These are phyloP conservation scores for Corynascus novoguineensis DNA, from an alignment of 495 filamentous ascomycete species.

Conservation along the genomic window DNA sequence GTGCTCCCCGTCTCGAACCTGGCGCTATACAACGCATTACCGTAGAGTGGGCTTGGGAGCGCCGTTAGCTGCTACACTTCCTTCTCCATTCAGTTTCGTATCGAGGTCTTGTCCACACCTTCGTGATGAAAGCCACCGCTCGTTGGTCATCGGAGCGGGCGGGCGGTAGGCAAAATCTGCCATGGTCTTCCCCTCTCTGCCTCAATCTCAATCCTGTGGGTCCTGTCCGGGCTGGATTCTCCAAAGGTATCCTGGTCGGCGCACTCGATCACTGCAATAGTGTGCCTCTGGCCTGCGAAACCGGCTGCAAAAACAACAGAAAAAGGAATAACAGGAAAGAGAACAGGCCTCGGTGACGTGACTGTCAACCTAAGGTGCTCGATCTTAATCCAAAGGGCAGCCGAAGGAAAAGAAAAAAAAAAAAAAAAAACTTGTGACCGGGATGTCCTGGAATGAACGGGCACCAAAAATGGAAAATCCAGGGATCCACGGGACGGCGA, in stretches of 20 bases:
- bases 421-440: slow-evolving; percentile 31
- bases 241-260: slow-evolving; percentile 8
- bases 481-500: slow-evolving; percentile 32
- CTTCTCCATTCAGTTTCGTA: slow-evolving; percentile 16
- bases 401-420: too few species aligned
- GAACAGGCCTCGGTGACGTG: slow-evolving; percentile 8
- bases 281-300: slow-evolving; percentile 11
- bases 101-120: slow-evolving; percentile 42
- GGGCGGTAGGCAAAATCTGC: slow-evolving; percentile 40
- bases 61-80: slow-evolving; percentile 27
- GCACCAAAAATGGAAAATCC: slow-evolving; percentile 26
- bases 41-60: slow-evolving; percentile 39
- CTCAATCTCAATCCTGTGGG: background rate
- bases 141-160: slow-evolving; percentile 36
- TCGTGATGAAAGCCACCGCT: slow-evolving; percentile 42
- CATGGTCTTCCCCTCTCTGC: slow-evolving; percentile 24
- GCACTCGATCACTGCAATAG: slow-evolving; percentile 11
- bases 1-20: slow-evolving; percentile 32
- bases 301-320: slow-evolving; percentile 13
- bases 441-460: slow-evolving; percentile 28
- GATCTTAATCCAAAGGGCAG: slow-evolving; percentile 20
- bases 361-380: slow-evolving; percentile 15
- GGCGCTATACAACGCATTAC: slow-evolving; percentile 32
- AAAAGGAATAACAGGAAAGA: slow-evolving; percentile 13
- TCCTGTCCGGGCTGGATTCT: slow-evolving; percentile 17